These are phyloP conservation scores for Gillenia trifoliata DNA, from an alignment of 306 rosid genomes.

Conservation along the genomic window DNA sequence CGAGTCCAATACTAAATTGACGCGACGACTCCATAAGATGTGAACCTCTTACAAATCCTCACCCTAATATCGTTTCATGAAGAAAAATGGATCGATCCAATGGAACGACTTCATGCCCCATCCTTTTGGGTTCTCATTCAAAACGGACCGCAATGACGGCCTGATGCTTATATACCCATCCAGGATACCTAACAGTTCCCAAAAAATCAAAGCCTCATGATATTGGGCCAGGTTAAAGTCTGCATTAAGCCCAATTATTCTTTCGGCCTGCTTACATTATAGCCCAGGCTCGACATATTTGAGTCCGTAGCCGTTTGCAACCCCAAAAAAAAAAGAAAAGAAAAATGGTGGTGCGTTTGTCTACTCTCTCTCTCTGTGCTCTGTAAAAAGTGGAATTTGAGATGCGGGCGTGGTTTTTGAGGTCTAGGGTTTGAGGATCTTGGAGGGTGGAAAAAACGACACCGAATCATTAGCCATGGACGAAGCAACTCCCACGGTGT, in stretches of 20 bases:
- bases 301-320: neutral
- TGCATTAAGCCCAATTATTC: neutral
- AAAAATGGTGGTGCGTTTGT: neutral
- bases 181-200: no score
- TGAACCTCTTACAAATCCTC: no score
- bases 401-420: slow-evolving; percentile 21
- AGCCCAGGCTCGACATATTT: neutral
- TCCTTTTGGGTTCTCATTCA: no score
- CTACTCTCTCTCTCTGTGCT: no score
- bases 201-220: no score
- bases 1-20: no score
- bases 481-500: slow-evolving; percentile 27
- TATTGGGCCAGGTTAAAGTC: neutral
- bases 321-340: neutral
- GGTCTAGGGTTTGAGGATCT: slow-evolving; percentile 39
- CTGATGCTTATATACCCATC: neutral
- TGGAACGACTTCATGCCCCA: no score
- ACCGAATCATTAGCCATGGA: slow-evolving; percentile 38
- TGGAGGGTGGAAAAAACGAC: neutral
- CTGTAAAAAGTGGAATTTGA: slow-evolving; percentile 17
- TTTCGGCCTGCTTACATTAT: neutral
- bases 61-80: neutral
- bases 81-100: no score
- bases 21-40: neutral
- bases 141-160: neutral